These are phyloP conservation scores for Kwoniella europaea DNA, from an alignment of 768 basidiomycete genomes.

Conservation along the genomic window DNA sequence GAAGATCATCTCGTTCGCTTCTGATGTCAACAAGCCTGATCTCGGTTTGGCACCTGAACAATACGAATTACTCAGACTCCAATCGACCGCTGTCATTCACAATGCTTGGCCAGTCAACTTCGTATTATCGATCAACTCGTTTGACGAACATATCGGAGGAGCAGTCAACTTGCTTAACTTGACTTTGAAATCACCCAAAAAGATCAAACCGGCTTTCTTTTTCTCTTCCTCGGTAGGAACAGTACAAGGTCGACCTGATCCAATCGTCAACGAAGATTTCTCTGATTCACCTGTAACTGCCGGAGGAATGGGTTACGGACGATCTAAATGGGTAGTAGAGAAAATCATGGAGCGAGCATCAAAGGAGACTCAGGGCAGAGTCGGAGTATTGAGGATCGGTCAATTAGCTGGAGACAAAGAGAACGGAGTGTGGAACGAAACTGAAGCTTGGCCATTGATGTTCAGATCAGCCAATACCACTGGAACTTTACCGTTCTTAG, in stretches of 20 bases:
- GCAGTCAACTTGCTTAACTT: slow-evolving; percentile 65
- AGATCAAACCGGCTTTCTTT: slow-evolving; percentile 61
- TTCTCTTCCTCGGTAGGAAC: slow-evolving; percentile 65
- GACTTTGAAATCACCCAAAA: slow-evolving; percentile 58
- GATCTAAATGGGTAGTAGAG: slow-evolving; percentile 66
- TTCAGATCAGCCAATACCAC: slow-evolving; percentile 61
- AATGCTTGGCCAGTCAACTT: slow-evolving; percentile 70
- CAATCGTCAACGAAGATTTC: slow-evolving; percentile 58
- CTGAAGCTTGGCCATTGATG: slow-evolving; percentile 62
- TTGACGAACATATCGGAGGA: slow-evolving; percentile 63
- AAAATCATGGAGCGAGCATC: slow-evolving; percentile 62
- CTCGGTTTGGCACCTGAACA: slow-evolving; percentile 60
- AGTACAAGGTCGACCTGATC: slow-evolving; percentile 57
- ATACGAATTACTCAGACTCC: slow-evolving; percentile 58
- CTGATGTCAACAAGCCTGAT: slow-evolving; percentile 60
- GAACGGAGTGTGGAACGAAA: slow-evolving; percentile 66
- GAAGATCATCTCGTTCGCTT: slow-evolving; percentile 61
- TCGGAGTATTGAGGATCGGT: slow-evolving; percentile 63
- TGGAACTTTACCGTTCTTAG: slow-evolving; percentile 52
- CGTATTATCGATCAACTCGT: slow-evolving; percentile 63
- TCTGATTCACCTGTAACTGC: slow-evolving; percentile 58
- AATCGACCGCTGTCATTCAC: slow-evolving; percentile 63
- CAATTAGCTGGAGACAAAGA: slow-evolving; percentile 66
- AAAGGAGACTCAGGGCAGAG: slow-evolving; percentile 46
- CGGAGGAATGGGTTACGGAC: slow-evolving; percentile 56